A percentile compares a stretch with the other conserved stretches of the same genome.
Conservation (phyloP, 2,329 filamentous ascomycete species). For the Colletotrichum destructivum region DNA sequence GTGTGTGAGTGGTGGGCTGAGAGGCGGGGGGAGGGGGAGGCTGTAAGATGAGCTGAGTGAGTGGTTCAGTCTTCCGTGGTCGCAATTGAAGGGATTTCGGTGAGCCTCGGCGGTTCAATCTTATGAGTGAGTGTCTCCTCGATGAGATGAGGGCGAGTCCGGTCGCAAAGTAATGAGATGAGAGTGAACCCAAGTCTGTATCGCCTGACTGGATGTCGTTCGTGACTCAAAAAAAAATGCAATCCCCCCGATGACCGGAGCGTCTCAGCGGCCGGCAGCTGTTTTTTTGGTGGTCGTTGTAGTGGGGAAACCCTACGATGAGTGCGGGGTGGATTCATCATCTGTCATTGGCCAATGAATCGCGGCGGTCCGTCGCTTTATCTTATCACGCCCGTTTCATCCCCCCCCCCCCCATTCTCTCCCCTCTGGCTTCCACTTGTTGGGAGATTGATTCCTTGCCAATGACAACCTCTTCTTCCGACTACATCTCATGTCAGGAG, state of each 20-base stretch:
- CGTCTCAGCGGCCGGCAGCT: slow-evolving; percentile 21
- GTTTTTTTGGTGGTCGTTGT: slow-evolving; percentile 13
- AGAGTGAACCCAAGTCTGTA: slow-evolving; percentile 16
- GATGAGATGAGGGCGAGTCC: neutral
- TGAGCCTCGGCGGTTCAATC: neutral
- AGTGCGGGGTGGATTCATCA: slow-evolving; percentile 22
- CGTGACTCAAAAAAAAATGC: slow-evolving; percentile 39
- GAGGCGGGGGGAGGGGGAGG: neutral
- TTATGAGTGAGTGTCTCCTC: neutral
- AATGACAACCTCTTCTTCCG: slow-evolving; percentile 23
- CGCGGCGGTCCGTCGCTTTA: neutral
- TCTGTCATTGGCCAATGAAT: slow-evolving; percentile 28
- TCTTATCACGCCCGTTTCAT: slow-evolving; percentile 20
- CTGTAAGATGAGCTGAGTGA: neutral
- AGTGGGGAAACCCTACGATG: slow-evolving; percentile 25
- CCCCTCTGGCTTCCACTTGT: neutral
- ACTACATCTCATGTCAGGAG: slow-evolving; percentile 26
- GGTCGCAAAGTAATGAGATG: slow-evolving; percentile 15
- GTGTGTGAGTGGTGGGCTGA: no score
- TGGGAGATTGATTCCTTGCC: slow-evolving; percentile 15
- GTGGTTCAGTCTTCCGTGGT: neutral
- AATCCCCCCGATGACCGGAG: slow-evolving; percentile 34
- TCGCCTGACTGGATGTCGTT: slow-evolving; percentile 5
- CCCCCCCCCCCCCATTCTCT: slow-evolving; percentile 1
- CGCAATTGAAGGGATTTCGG: neutral